These are phyloP conservation scores for Pythium myriotylum DNA, from an alignment of 352 stramenopile genomes.

Conservation along the genomic window DNA sequence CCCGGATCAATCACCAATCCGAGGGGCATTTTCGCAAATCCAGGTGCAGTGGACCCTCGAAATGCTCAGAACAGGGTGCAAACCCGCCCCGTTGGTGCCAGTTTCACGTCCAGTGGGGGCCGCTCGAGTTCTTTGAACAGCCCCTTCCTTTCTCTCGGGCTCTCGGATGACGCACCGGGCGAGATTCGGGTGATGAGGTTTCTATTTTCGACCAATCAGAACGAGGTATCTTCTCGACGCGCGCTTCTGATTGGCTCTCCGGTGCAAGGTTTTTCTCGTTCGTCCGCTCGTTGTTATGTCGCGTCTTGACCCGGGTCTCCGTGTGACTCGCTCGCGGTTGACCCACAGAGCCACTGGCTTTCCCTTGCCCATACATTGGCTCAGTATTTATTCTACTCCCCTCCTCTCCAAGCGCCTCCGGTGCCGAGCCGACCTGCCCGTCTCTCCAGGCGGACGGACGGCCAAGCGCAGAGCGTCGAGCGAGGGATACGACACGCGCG, in stretches of 20 bases:
- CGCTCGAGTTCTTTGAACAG: constrained; percentile 7
- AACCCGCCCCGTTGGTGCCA: constrained; percentile 12
- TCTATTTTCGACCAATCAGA: constrained; percentile 13
- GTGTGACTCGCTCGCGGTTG: constrained; percentile 4
- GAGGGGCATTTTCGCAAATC: constrained; percentile 2
- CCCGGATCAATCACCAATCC: constrained; percentile 20
- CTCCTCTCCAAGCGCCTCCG: constrained; percentile 11
- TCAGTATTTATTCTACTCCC: constrained; percentile 52
- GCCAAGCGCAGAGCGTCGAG: background rate
- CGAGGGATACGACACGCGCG: constrained; percentile 10
- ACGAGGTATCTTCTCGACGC: background rate
- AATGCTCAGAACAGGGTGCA: background rate
- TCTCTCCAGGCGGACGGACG: background rate
- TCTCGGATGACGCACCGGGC: constrained; percentile 22
- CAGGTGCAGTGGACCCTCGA: background rate
- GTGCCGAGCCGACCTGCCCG: background rate
- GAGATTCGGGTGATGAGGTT: constrained; percentile 9
- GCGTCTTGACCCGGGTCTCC: constrained; percentile 1
- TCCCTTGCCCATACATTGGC: constrained; percentile 31
- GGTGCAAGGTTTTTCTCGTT: constrained; percentile 22
- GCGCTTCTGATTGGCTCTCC: constrained; percentile 20
- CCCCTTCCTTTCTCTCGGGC: constrained; percentile 12
- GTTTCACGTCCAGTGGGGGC: constrained; percentile 10
- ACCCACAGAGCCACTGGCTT: constrained; percentile 13
- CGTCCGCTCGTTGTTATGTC: constrained; percentile 9